Evolutionary conservation across 2,329 filamentous ascomycete genomes (phyloP).

Genomic region (Diaporthe sp.): DNA sequence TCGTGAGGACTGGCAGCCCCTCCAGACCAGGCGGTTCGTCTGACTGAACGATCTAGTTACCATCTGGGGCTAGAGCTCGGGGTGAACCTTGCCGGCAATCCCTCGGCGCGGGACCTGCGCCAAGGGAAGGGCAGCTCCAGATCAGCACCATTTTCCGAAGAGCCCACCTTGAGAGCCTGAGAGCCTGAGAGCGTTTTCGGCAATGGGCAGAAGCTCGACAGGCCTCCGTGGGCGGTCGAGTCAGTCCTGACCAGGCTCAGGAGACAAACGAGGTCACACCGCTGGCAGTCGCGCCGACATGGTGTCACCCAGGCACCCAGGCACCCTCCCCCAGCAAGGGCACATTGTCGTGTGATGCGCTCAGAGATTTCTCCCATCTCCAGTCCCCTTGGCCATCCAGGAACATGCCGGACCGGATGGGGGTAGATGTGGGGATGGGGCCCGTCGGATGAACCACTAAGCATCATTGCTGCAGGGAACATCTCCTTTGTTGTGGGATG

Average conservation of each 20-base stretch:
- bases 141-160: background rate
- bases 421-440: background rate
- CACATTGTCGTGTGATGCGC: constrained; percentile 22
- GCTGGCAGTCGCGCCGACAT: background rate
- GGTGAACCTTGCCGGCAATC: constrained; percentile 5
- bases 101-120: background rate
- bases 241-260: constrained; percentile 9
- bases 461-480: constrained; percentile 1
- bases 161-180: background rate
- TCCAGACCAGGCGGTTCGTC: background rate
- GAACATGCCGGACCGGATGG: constrained; percentile 14
- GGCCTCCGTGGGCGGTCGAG: background rate
- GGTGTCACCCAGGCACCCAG: constrained; percentile 11
- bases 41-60: background rate
- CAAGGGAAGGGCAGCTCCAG: background rate
- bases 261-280: constrained; percentile 13
- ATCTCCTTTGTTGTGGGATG: background rate
- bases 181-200: constrained; percentile 1
- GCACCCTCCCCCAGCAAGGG: background rate
- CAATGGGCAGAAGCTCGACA: background rate
- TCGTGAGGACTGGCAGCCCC: background rate
- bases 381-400: constrained; percentile 1
- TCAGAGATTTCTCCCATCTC: background rate
- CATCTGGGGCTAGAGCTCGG: constrained; percentile 11
- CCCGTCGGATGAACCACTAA: constrained; percentile 17